Conservation (phyloP, 805 yeast species). For the Candida ovalis region DNA sequence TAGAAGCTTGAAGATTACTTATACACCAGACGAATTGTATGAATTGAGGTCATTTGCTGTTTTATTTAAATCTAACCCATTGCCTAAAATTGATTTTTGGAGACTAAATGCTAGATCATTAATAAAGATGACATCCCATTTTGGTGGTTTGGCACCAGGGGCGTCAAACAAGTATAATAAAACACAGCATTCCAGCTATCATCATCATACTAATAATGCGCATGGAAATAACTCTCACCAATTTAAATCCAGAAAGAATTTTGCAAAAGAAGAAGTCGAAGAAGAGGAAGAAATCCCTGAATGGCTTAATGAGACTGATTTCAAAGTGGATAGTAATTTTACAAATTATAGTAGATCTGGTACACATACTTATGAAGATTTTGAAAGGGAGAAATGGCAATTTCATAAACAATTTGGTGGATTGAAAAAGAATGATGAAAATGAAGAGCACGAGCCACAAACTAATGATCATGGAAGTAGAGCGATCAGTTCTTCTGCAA, state of each 20-base stretch:
- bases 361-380: slow-evolving; percentile 26
- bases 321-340: slow-evolving; percentile 29
- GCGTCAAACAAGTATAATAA: neutral
- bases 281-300: slow-evolving; percentile 25
- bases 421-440: slow-evolving; percentile 2
- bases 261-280: slow-evolving; percentile 7
- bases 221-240: slow-evolving; percentile 1
- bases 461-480: neutral
- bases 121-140: neutral
- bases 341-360: slow-evolving; percentile 23
- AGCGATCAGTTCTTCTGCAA: neutral
- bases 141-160: slow-evolving; percentile 1
- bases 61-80: slow-evolving; percentile 13
- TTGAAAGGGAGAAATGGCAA: slow-evolving; percentile 27
- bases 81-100: slow-evolving; percentile 24
- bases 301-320: slow-evolving; percentile 32
- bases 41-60: slow-evolving; percentile 7
- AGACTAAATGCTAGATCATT: slow-evolving; percentile 18
- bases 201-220: neutral
- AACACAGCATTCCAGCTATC: neutral
- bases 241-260: neutral
- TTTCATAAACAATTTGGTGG: slow-evolving; percentile 20
- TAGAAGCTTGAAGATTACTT: neutral
- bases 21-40: neutral
- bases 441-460: slow-evolving; percentile 5